Evolutionary conservation across 2,329 filamentous ascomycete genomes (phyloP), one percentile per base, ranked within the genome.

Genomic region (Nemania serpens): DNA sequence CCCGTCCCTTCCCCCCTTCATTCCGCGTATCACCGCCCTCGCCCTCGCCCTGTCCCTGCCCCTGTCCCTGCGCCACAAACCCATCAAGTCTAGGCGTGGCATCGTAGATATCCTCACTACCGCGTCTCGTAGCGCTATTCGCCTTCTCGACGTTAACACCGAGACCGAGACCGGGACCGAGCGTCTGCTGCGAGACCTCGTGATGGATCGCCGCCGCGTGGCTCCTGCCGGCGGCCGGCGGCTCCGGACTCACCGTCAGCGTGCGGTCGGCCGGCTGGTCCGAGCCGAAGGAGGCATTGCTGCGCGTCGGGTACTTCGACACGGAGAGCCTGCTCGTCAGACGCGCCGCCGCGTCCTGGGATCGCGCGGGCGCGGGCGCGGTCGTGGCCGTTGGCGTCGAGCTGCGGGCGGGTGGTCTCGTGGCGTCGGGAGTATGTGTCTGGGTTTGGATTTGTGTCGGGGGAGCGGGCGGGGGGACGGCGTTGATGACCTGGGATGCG

Each of bases 91-190:
- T 55, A 2, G 73, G 72, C 36, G 72, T 73, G 0, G 70, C 71
- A 34, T 72, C 68, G 43, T 74, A 74, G 6, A 74, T 70, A 33
- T 74, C 72, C 4, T 72, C 70, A 11, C 66, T 64, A 1, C 13
- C 45, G 2, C 64, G 58, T 17, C 61, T 49, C 7, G 29, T 48
- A 15, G 58, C 54, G 36, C 36, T 39, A 29, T 29, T 29, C 25
- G 25, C 25, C 25, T 29, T 29, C 17, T 69, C 68, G 11, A 72
- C 61, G 18, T 71, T 71, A 20, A 73, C 66, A 45, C 68, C 67
- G 4, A 29, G n/a, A n/a, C n/a, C n/a, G n/a, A n/a, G n/a, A 29
- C 25, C 4, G 25, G 4, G 25, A n/a, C n/a, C 25, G 17, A 74
- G 56, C 48, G 67, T 69, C 9, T 60, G 65, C 29, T 64, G 69